These are phyloP conservation scores for Arxiozyma telluris DNA, from an alignment of 1,139 yeast species.

Conservation along the genomic window DNA sequence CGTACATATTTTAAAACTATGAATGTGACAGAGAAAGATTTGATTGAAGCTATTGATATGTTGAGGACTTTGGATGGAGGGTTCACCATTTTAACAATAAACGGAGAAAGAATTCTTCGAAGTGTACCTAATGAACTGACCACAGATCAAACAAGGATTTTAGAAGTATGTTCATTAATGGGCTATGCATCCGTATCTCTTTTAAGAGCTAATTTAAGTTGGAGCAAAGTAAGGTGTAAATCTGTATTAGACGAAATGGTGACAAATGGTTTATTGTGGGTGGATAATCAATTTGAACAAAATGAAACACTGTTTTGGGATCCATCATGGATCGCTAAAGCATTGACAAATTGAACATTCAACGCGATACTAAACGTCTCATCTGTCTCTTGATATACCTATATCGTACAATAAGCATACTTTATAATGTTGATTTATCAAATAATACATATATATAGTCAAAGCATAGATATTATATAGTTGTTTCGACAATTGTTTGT, in stretches of 20 bases:
- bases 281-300: slow-evolving; percentile 39
- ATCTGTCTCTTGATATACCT: neutral
- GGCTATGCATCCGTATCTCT: slow-evolving; percentile 57
- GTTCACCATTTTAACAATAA: slow-evolving; percentile 36
- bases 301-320: slow-evolving; percentile 58
- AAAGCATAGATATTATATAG: neutral
- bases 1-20: slow-evolving; percentile 32
- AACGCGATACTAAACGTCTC: neutral
- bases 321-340: slow-evolving; percentile 39
- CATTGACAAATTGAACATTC: neutral
- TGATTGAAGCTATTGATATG: slow-evolving; percentile 40
- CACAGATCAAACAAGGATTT: slow-evolving; percentile 57
- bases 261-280: slow-evolving; percentile 73
- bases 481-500: neutral
- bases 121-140: slow-evolving; percentile 47
- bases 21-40: slow-evolving; percentile 38
- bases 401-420: neutral
- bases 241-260: slow-evolving; percentile 72
- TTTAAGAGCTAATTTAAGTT: slow-evolving; percentile 59
- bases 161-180: slow-evolving; percentile 68
- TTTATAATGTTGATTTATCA: neutral
- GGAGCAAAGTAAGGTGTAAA: slow-evolving; percentile 58
- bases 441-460: neutral
- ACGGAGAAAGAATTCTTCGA: slow-evolving; percentile 36
- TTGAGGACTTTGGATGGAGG: slow-evolving; percentile 40